Evolutionary conservation across 352 stramenopile genomes (phyloP), one percentile per base, ranked within the genome.

Genomic region (Peronosclerospora sorghi): DNA sequence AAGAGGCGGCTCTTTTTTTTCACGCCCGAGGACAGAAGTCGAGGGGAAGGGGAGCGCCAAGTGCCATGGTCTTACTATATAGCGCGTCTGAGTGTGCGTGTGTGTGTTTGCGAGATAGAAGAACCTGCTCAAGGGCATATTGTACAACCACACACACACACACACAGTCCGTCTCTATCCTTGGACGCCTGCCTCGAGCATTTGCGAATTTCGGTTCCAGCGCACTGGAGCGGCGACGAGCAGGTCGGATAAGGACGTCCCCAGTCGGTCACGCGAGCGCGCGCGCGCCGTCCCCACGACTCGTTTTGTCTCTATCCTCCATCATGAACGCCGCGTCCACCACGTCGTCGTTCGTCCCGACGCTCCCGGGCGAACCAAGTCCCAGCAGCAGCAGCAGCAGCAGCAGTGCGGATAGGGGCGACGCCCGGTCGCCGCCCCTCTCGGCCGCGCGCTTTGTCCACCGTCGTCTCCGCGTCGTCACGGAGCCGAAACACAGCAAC

Each of bases 401-500:
- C 43, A 65, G 51, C 43, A 61, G 45, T 27, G 45, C 6, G 8
- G 29, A 36, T 8, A 32, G 34, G 15, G 40, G 41, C 1, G 56
- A 59, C 10, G 51, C 48, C 5, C 37, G 41, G 21, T 56, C 48
- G 2, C 34, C 36, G 8, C 55, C 59, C 14, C 43, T 61, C 15
- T 27, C 55, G 9, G 44, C 57, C 17, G 58, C 61, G 0, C 68
- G 68, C 48, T 81, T 84, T 54, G 72, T 73, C 1, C 57, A 63
- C 32, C 65, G 77, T 4, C 72, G 77, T 8, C 56, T 89, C 34
- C 77, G 77, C 39, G 77, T 89, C n/a, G 58, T 89, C 38, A 89
- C 77, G n/a, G 74, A 84, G 58, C 77, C 74, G 41, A 83, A 83
- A 46, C 67, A 77, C 51, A 85, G 68, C 68, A 86, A 86, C 59